Conservation (phyloP, 805 yeast species). For the Wickerhamomyces xylosicus region DNA sequence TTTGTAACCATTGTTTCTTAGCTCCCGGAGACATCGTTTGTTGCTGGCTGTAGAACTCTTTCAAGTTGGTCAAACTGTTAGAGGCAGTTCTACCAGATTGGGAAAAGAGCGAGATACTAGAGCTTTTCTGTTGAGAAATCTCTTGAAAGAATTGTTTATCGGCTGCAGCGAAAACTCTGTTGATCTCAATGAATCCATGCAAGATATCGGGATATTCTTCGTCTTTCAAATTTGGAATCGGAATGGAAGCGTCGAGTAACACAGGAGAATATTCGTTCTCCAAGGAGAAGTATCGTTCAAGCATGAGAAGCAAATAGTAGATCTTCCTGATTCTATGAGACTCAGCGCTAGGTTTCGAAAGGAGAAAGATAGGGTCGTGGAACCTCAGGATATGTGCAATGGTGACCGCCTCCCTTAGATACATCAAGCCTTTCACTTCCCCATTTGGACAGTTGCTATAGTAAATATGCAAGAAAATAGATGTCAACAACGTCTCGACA, state of each 20-base stretch:
- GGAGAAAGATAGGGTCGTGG: slow-evolving; percentile 12
- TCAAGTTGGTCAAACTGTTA: slow-evolving; percentile 6
- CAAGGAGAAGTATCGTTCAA: slow-evolving; percentile 16
- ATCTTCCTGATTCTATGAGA: slow-evolving; percentile 16
- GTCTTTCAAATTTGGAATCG: slow-evolving; percentile 14
- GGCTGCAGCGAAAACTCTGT: slow-evolving; percentile 15
- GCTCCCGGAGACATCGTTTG: slow-evolving; percentile 4
- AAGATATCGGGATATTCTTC: slow-evolving; percentile 17
- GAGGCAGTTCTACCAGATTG: neutral
- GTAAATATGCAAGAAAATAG: slow-evolving; percentile 15
- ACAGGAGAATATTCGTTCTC: slow-evolving; percentile 13
- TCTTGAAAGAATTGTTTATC: slow-evolving; percentile 16
- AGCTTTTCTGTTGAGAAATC: slow-evolving; percentile 5
- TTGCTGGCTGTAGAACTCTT: slow-evolving; percentile 10
- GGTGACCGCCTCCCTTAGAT: slow-evolving; percentile 15
- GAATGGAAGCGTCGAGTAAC: slow-evolving; percentile 14
- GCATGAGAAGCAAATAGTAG: slow-evolving; percentile 13
- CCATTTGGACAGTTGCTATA: slow-evolving; percentile 13
- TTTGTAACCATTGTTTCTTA: slow-evolving; percentile 14
- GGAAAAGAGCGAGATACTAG: neutral
- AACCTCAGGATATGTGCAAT: slow-evolving; percentile 13
- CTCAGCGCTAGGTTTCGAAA: slow-evolving; percentile 7
- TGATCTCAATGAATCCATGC: slow-evolving; percentile 15
- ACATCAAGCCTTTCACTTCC: slow-evolving; percentile 9
- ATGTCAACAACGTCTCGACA: slow-evolving; percentile 9